These are phyloP conservation scores for Mycogone perniciosa DNA, from an alignment of 2,329 filamentous ascomycete genomes.

Conservation along the genomic window DNA sequence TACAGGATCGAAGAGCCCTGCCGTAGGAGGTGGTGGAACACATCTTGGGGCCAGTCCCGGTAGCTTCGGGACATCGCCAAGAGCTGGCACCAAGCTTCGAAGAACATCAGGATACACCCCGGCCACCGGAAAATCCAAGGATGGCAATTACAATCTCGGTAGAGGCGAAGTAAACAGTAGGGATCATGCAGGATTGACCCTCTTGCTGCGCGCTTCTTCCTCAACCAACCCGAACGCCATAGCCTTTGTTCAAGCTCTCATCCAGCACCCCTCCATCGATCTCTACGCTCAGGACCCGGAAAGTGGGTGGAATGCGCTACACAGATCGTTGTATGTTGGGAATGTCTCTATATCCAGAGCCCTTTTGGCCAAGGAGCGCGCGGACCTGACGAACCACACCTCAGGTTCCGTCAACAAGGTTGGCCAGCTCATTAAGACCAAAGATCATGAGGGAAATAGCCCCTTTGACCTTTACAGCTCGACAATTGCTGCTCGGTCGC, in stretches of 20 bases:
- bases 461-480: constrained; percentile 89
- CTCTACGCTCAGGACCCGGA: constrained; percentile 82
- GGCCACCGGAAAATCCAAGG: constrained; percentile 37
- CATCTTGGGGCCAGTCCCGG: constrained; percentile 34
- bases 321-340: constrained; percentile 83
- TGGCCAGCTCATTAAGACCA: constrained; percentile 82
- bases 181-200: constrained; percentile 72
- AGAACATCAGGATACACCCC: constrained; percentile 47
- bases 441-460: constrained; percentile 90
- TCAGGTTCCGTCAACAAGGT: constrained; percentile 54
- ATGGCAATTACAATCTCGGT: constrained; percentile 36
- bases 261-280: constrained; percentile 78
- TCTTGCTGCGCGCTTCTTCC: constrained; percentile 78
- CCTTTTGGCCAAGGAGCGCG: constrained; percentile 71
- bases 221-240: constrained; percentile 63
- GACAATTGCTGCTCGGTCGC: constrained; percentile 73
- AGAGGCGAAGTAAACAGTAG: constrained; percentile 75
- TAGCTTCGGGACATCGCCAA: constrained; percentile 43
- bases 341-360: constrained; percentile 81
- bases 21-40: constrained; percentile 30
- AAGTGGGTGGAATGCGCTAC: constrained; percentile 92
- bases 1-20: constrained; percentile 47
- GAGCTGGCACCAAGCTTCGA: constrained; percentile 42
- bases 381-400: constrained; percentile 55
- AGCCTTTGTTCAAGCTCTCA: constrained; percentile 69